Evolutionary conservation across 2,329 filamentous ascomycete genomes (phyloP).

Genomic region (Chrysosporium keratinophilum): DNA sequence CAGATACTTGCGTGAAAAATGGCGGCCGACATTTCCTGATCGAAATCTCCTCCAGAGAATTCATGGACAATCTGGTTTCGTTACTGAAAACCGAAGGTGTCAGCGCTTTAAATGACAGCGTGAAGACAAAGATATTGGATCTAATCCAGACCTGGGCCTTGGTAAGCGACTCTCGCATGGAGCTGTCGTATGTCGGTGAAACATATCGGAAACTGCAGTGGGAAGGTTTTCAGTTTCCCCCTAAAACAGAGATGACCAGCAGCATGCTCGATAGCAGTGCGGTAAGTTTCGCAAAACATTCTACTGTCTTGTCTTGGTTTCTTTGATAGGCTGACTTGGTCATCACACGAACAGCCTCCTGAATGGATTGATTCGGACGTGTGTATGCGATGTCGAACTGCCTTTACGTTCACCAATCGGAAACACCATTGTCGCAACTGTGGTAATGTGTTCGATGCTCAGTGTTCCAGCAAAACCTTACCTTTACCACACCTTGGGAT

Average conservation of each 20-base stretch:
- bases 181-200: slow-evolving; percentile 76
- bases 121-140: slow-evolving; percentile 82
- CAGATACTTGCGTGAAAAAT: slow-evolving; percentile 98
- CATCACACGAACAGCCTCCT: slow-evolving; percentile 54
- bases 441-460: slow-evolving; percentile 91
- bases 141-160: slow-evolving; percentile 88
- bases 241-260: slow-evolving; percentile 74
- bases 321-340: slow-evolving; percentile 5
- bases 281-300: slow-evolving; percentile 45
- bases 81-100: slow-evolving; percentile 69
- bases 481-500: slow-evolving; percentile 90
- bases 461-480: slow-evolving; percentile 81
- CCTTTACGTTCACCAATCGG: slow-evolving; percentile 95
- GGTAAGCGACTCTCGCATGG: slow-evolving; percentile 73
- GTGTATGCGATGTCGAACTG: slow-evolving; percentile 91
- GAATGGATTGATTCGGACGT: slow-evolving; percentile 98
- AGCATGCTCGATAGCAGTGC: slow-evolving; percentile 97
- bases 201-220: slow-evolving; percentile 72
- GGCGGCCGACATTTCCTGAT: slow-evolving; percentile 88
- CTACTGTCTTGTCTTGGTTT: slow-evolving; percentile 1
- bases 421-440: slow-evolving; percentile 98
- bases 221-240: slow-evolving; percentile 84
- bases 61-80: slow-evolving; percentile 93
- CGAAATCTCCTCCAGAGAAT: slow-evolving; percentile 93
- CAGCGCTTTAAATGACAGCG: slow-evolving; percentile 69